Base-by-base conservation (phyloP, 768 basidiomycete species). In the Leucosporidium scottii region DNA sequence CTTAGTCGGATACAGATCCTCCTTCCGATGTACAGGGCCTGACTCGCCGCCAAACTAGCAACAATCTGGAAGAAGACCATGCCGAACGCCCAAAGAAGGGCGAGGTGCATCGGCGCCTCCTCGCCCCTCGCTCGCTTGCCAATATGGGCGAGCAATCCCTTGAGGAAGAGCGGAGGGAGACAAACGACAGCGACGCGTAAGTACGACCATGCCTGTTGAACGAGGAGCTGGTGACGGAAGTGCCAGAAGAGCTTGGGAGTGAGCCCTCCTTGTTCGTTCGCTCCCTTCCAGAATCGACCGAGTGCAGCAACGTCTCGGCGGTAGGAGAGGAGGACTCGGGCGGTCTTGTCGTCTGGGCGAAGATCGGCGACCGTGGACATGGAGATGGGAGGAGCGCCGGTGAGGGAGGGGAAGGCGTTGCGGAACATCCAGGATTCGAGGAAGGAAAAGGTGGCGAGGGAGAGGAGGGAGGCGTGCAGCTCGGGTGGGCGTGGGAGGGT, bases 81-180 rank as follows among this genome's bases (percentile, higher is more conserved):
- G 56, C 77, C 74, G n/a, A 67, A 75, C 1, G 80, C 76, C 66
- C 80, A 81, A 6, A 80, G 70, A 9, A 79, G 68, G 0, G 80
- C 78, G 59, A 80, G 77, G 61, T 81, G 79, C 1, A 65, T 66
- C 0, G 78, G 78, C 17, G 75, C 72, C 48, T 69, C 64, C 30
- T 72, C 72, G 7, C 73, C 70, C 3, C 74, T 66, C 21, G 75
- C 72, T 0, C 79, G 73, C 9, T 76, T 73, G 31, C 74, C 78
- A 62, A 81, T 73, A 63, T 75, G 78, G 44, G 76, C 62, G 8
- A 81, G 71, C 28, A 81, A 70, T 0, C 78, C 72, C 51, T 79
- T 78, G 44, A 81, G 75, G 50, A 78, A 78, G 17, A 76, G 67
- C 1, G 80, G 79, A 18, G 80, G 78, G n/a, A 79, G 73, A 58